phyloP scores from a whole-genome alignment of 371 early-diverging fungal genomes.

The Vairimorpha necatrix region DNA sequence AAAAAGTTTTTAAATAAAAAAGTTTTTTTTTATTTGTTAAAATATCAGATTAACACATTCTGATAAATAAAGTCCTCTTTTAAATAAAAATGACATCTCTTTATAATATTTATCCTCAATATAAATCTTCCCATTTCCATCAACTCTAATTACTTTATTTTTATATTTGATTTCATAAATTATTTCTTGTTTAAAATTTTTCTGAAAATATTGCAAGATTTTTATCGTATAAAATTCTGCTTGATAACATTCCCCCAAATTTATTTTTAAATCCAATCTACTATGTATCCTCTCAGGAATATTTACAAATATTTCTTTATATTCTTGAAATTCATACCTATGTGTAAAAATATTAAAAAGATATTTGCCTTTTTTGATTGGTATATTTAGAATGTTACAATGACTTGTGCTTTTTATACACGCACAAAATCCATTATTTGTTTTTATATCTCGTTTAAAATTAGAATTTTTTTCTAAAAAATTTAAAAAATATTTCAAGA shows the following conservation, averaged over 20 bases:
- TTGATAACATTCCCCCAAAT: not conserved
- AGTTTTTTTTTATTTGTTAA: too few species aligned
- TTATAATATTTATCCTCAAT: not conserved
- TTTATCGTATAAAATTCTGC: not conserved
- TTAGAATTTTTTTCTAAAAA: not conserved
- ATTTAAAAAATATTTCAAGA: slow-evolving; percentile 2
- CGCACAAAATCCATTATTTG: not conserved
- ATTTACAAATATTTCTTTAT: not conserved
- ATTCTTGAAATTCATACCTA: not conserved
- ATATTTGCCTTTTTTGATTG: not conserved
- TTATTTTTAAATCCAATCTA: not conserved
- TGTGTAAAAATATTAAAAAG: not conserved
- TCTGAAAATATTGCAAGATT: not conserved
- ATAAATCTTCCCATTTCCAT: not conserved
- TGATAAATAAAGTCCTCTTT: not conserved
- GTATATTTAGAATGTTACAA: not conserved
- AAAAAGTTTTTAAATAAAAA: too few species aligned
- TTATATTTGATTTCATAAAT: not conserved
- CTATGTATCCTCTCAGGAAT: not conserved
- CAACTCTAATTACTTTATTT: not conserved
- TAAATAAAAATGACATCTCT: not conserved
- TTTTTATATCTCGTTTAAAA: not conserved
- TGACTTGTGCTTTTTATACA: not conserved
- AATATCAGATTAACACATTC: too few species aligned
- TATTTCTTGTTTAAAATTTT: not conserved